Base-by-base conservation (phyloP, 1,139 yeast genomes). In the Debaryomycetaceae sp. region DNA sequence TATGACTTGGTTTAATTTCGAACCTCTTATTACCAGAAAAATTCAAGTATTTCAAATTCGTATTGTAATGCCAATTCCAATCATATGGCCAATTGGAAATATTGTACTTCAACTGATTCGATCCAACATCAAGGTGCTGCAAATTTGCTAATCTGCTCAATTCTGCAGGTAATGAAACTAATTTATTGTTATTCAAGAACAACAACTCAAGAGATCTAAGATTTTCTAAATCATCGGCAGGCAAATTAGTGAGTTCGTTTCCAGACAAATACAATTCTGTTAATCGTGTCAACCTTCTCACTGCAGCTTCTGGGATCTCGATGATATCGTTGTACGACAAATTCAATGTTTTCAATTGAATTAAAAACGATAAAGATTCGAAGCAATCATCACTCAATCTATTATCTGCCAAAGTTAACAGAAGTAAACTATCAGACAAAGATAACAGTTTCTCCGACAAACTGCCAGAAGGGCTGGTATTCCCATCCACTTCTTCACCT, bases 1-100 rank as follows among this genome's bases (percentile, higher is more conserved):
- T 54, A 45, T 78, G 83, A 45, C 75, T 73, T 41, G 80, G 83
- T 55, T 82, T 83, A 51, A 92, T 88, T 57, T 92, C 98, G 47
- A 94, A 80, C 47, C 97, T 75, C 55, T 86, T 84, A 58, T 94
- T 94, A 33, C 98, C 98, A 0, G 96, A 87, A 46, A 94, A 83
- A 59, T 91, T 92, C 57, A 94, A 75, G 53, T 86, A 89, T 50
- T 74, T 79, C 59, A 94, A 71, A 35, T 83, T 81, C 41, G 75
- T 70, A 56, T 92, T 94, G 71, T 82, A 83, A 53, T 86, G 84
- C 98, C 98, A 94, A 61, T 88, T 92, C 98, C 98, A 92, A 59
- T 92, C 98, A 57, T 88, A 91, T 6, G 95, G 95, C 79, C 91
- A 87, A 58, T 92, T 92, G 11, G 94, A 85, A 43, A 92, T 88